Conservation (phyloP, 2,329 filamentous ascomycete species). For the Colletotrichum australisinense region DNA sequence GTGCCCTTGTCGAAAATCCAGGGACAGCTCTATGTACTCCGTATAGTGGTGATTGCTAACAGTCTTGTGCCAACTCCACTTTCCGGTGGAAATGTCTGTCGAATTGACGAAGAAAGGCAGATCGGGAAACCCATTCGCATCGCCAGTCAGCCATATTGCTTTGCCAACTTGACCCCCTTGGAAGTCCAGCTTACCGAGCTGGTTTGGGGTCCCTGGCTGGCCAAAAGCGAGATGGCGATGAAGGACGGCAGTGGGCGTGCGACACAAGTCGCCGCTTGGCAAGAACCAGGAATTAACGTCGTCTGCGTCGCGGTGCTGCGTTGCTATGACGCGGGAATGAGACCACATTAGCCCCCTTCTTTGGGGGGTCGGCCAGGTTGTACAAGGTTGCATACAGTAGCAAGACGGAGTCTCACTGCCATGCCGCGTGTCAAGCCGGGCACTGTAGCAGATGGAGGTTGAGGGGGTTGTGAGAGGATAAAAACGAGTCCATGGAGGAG, state of each 20-base stretch:
- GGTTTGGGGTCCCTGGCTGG: slow-evolving; percentile 15
- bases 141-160: neutral
- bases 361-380: neutral
- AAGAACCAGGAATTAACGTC: slow-evolving; percentile 5
- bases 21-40: neutral
- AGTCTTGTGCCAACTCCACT: neutral
- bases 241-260: neutral
- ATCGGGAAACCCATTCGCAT: slow-evolving; percentile 25
- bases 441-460: neutral
- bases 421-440: neutral
- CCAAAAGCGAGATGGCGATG: slow-evolving; percentile 9
- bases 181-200: neutral
- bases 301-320: slow-evolving; percentile 10
- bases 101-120: slow-evolving; percentile 3
- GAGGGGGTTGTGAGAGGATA: neutral
- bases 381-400: slow-evolving; percentile 13
- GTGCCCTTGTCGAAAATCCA: neutral
- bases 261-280: slow-evolving; percentile 9
- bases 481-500: neutral
- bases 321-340: slow-evolving; percentile 28
- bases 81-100: neutral
- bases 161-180: neutral
- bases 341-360: slow-evolving; percentile 4
- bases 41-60: neutral
- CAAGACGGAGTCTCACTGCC: neutral